phyloP scores from a whole-genome alignment of 495 filamentous ascomycete genomes.

The Xylaria grammica region DNA sequence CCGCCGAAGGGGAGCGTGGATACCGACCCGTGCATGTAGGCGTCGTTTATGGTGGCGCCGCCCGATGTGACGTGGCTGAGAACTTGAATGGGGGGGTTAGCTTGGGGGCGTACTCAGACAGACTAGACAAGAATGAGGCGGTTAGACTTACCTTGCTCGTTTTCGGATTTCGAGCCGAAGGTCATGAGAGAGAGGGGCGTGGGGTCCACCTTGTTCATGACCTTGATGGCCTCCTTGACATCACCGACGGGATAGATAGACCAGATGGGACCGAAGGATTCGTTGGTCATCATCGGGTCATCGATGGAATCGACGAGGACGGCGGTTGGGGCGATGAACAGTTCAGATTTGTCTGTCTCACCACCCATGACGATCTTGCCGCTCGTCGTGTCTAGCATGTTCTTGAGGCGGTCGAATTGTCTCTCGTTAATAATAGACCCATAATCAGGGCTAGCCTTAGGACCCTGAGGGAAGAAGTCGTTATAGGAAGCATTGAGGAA shows the following conservation, averaged over 20 bases:
- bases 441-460: conserved; percentile 74
- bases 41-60: conserved; percentile 81
- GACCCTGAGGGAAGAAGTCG: conserved; percentile 86
- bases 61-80: conserved; percentile 72
- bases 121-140: background rate
- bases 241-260: conserved; percentile 74
- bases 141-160: conserved; percentile 61
- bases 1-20: conserved; percentile 86
- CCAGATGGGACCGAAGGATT: conserved; percentile 90
- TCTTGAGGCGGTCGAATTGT: conserved; percentile 84
- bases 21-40: conserved; percentile 77
- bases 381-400: conserved; percentile 78
- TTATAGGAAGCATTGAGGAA: conserved; percentile 72
- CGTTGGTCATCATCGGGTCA: conserved; percentile 78
- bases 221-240: conserved; percentile 79
- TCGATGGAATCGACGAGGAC: conserved; percentile 74
- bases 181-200: conserved; percentile 84
- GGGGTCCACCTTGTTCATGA: conserved; percentile 75
- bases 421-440: conserved; percentile 76
- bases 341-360: conserved; percentile 73
- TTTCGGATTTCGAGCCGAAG: conserved; percentile 80
- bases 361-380: conserved; percentile 90
- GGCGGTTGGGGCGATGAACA: conserved; percentile 85
- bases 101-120: background rate
- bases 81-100: conserved; percentile 44